Evolutionary conservation across 306 rosid species (phyloP).

Genomic region (Ziziphus jujuba): DNA sequence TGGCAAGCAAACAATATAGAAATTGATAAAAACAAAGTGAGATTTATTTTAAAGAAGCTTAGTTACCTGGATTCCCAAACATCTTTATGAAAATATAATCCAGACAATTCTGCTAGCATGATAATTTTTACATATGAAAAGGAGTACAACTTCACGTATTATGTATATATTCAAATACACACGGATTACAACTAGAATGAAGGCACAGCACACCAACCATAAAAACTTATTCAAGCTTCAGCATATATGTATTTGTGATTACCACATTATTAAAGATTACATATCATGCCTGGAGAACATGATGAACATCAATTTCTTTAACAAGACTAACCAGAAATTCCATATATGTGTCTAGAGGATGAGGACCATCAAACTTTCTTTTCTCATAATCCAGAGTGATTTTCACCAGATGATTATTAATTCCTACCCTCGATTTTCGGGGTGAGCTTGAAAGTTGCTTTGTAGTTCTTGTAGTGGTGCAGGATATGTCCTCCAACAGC

Average conservation of each 20-base stretch:
- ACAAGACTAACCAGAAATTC: not conserved
- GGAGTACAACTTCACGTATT: no score
- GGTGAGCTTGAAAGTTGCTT: not conserved
- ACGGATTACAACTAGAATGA: no score
- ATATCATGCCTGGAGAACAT: not conserved
- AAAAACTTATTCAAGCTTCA: not conserved
- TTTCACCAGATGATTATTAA: conserved; percentile 1
- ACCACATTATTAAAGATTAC: no score
- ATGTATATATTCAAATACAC: no score
- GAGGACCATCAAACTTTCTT: not conserved
- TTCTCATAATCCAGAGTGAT: conserved; percentile 5
- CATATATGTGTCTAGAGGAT: not conserved
- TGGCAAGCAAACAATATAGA: no score
- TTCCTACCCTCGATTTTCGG: conserved; percentile 8
- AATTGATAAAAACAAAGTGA: no score
- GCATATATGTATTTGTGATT: not conserved
- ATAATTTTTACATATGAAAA: no score
- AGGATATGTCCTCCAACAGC: conserved; percentile 13
- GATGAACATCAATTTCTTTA: not conserved
- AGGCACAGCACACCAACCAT: no score
- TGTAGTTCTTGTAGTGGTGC: conserved; percentile 11
- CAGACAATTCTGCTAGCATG: no score
- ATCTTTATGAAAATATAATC: no score
- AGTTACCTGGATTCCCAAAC: no score
- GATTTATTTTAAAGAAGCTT: no score